Evolutionary conservation across 108 stramenopile genomes (phyloP), one percentile per base, ranked within the genome.

Genomic region (Epithemia pelagica): DNA sequence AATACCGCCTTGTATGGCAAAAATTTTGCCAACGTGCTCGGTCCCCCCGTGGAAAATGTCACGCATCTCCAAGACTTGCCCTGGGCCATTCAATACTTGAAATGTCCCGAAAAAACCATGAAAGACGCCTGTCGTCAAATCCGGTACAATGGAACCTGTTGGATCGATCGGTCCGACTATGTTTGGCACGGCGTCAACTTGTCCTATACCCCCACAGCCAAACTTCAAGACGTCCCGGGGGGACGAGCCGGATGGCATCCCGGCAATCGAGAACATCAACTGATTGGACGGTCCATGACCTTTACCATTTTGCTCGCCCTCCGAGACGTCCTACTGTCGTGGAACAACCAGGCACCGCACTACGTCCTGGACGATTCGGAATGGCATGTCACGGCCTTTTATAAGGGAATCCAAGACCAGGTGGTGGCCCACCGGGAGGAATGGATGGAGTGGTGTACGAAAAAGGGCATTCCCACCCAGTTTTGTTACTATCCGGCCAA

Each of bases 1-100:
- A 88, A 82, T 0, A 88, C 81, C 66, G 91, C 70, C 1, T 85
- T 88, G 65, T 77, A 90, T 30, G 88, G 88, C 23, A 80, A 82
- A 33, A 5, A 15, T 10, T 46, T 15, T 15, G 37, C 5, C 15
- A 15, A 46, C 15, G 56, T 7, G 7, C 76, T 80, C 27, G 87
- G 92, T 1, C 68, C 51, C 59, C 85, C 70, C 0, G 58, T 71
- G 70, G 68, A 61, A 27, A 52, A 73, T 19, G 72, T 63, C 2
- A 71, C 76, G 15, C 10, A 46, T 37, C 70, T 81, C 0, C 64
- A 70, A 54, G 68, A 62, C 19, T 2, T 81, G 28, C 81, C 85
- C 0, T 88, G 68, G 68, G 78, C 86, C 32, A 58, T 77, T 15
- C 69, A 74, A 31, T 91, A 77, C 56, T 32, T 91, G 28, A 78